These are phyloP conservation scores for Orbilia javanica DNA, from an alignment of 2,329 filamentous ascomycete species.

Conservation along the genomic window DNA sequence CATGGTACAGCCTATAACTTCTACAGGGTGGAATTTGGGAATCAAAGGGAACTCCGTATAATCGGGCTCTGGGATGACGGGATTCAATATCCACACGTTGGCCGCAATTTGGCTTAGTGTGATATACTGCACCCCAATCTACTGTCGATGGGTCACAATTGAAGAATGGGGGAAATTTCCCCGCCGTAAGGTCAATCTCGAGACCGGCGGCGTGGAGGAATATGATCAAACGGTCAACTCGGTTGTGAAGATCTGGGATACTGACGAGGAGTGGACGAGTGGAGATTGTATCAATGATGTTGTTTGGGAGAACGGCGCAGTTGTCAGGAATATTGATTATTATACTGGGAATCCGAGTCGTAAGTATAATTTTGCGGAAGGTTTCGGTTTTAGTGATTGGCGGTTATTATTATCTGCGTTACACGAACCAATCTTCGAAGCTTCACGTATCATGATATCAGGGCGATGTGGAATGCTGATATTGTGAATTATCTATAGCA, in stretches of 20 bases:
- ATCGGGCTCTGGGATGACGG: background rate
- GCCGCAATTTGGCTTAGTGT: background rate
- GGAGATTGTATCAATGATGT: slow-evolving; percentile 36
- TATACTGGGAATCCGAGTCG: slow-evolving; percentile 24
- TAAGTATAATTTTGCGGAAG: background rate
- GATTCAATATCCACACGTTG: background rate
- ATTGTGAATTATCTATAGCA: background rate
- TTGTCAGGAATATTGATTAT: slow-evolving; percentile 23
- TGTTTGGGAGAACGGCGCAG: slow-evolving; percentile 12
- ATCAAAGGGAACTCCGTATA: too few species aligned
- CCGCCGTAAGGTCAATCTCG: background rate
- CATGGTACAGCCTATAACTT: too few species aligned
- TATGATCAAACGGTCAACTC: background rate
- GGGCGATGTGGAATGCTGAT: background rate
- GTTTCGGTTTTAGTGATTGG: background rate
- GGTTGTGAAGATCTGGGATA: slow-evolving; percentile 18
- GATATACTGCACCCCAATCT: background rate
- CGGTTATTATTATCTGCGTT: too few species aligned
- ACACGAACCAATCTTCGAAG: too few species aligned
- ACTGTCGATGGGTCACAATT: slow-evolving; percentile 33
- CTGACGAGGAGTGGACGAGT: slow-evolving; percentile 15
- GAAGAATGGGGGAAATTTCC: slow-evolving; percentile 27
- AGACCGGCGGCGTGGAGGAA: background rate
- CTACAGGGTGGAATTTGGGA: too few species aligned
- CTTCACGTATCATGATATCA: too few species aligned